Percentiles rank a stretch among this genome's conserved stretches.
phyloP scores from a whole-genome alignment of 768 basidiomycete species.

The Tylopilus plumbeoviolaceoides region DNA sequence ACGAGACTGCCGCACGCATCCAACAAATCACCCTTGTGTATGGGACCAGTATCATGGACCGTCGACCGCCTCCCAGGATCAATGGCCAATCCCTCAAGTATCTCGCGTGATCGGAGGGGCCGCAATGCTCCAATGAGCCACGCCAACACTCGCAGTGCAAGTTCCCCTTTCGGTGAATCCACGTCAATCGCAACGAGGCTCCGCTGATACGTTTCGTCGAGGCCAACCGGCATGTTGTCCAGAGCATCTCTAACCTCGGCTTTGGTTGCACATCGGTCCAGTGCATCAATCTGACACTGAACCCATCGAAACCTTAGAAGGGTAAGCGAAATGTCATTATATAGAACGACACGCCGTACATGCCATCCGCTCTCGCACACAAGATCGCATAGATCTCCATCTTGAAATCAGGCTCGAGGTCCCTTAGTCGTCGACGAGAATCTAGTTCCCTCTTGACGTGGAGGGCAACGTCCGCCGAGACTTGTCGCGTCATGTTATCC shows the following conservation, averaged over 20 bases:
- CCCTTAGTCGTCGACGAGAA: not conserved
- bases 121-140: constrained; percentile 18
- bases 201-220: constrained; percentile 21
- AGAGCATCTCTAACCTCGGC: constrained; percentile 13
- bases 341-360: not conserved
- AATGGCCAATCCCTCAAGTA: constrained; percentile 5
- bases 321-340: not conserved
- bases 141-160: constrained; percentile 8
- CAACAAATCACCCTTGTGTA: too few species aligned
- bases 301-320: constrained; percentile 11
- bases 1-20: too few species aligned
- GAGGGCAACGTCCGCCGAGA: not conserved
- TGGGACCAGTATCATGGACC: too few species aligned
- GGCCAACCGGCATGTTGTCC: constrained; percentile 12
- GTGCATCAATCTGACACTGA: constrained; percentile 17
- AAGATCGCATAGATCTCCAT: not conserved
- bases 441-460: not conserved
- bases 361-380: not conserved
- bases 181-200: constrained; percentile 14
- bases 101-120: constrained; percentile 10
- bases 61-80: too few species aligned
- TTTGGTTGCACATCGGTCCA: constrained; percentile 9
- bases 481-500: not conserved
- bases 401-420: not conserved
- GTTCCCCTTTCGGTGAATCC: not conserved